Conservation (phyloP, 306 rosid genomes). For the Malus fusca region DNA sequence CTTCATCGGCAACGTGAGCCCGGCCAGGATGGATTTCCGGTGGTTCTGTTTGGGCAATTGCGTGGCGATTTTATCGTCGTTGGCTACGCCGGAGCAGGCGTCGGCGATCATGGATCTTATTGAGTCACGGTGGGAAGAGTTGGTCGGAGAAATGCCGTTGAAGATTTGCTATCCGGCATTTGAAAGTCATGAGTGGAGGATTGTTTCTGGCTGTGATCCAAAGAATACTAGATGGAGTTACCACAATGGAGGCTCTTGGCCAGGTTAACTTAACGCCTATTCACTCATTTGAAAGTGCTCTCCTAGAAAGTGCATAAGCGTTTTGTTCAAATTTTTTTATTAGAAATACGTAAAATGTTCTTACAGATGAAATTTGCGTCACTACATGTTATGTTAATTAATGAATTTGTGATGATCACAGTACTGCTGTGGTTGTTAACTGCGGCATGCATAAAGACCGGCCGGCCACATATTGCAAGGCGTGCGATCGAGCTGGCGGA, state of each 20-base stretch:
- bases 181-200: constrained; percentile 24
- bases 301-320: too few relatives aligned
- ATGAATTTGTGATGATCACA: too few relatives aligned
- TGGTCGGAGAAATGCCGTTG: constrained; percentile 36
- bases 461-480: too few relatives aligned
- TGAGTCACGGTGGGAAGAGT: constrained; percentile 31
- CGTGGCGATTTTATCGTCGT: constrained; percentile 27
- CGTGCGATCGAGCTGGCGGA: too few relatives aligned
- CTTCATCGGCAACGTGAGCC: constrained; percentile 36
- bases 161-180: constrained; percentile 28
- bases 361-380: too few relatives aligned
- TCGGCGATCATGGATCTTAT: constrained; percentile 35
- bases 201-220: constrained; percentile 32
- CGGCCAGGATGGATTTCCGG: constrained; percentile 36
- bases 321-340: too few relatives aligned
- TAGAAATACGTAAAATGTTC: too few relatives aligned
- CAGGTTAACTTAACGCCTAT: constrained; percentile 14
- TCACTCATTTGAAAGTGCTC: too few relatives aligned
- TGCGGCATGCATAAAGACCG: too few relatives aligned
- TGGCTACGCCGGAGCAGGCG: constrained; percentile 33
- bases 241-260: constrained; percentile 45
- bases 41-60: constrained; percentile 39
- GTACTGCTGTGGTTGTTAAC: too few relatives aligned
- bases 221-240: constrained; percentile 37
- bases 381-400: too few relatives aligned